Percentiles rank a stretch among this genome's conserved stretches.
Conservation (phyloP, 2,329 filamentous ascomycete species). For the Gliomastix tumulicola region DNA sequence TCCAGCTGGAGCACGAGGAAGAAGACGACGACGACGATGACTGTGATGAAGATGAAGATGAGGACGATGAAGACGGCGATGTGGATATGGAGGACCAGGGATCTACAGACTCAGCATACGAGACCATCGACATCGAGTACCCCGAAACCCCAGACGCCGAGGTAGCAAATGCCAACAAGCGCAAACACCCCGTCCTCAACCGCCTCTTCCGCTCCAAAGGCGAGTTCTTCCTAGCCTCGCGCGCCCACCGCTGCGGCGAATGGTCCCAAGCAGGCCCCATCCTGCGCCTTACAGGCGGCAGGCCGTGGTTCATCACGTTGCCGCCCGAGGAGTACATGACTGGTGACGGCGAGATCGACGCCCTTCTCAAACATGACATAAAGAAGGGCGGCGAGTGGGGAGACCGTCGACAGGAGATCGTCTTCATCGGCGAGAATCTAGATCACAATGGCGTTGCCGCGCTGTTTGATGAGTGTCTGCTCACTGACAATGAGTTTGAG, state of each 20-base stretch:
- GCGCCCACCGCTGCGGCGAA: constrained; percentile 46
- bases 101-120: constrained; percentile 13
- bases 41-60: constrained; percentile 17
- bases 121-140: constrained; percentile 7
- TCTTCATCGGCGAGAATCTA: constrained; percentile 65
- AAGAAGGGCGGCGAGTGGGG: constrained; percentile 55
- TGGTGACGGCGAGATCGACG: constrained; percentile 37
- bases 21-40: constrained; percentile 25
- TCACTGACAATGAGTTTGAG: constrained; percentile 52
- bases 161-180: constrained; percentile 47
- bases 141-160: constrained; percentile 27
- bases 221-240: constrained; percentile 51
- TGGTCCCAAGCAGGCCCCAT: constrained; percentile 61
- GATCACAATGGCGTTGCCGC: constrained; percentile 41
- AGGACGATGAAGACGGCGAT: constrained; percentile 5
- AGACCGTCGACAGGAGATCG: constrained; percentile 63
- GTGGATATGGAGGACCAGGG: constrained; percentile 8
- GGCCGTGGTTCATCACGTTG: constrained; percentile 53
- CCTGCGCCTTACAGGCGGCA: constrained; percentile 51
- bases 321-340: constrained; percentile 42
- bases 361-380: constrained; percentile 41
- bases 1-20: constrained; percentile 36
- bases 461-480: constrained; percentile 52
- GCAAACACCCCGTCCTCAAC: constrained; percentile 40
- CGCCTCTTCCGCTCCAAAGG: constrained; percentile 58